Percentiles rank a stretch among this genome's conserved stretches.
Evolutionary conservation across 2,329 filamentous ascomycete species (phyloP).

Genomic region (Microcyclospora tardicrescens): DNA sequence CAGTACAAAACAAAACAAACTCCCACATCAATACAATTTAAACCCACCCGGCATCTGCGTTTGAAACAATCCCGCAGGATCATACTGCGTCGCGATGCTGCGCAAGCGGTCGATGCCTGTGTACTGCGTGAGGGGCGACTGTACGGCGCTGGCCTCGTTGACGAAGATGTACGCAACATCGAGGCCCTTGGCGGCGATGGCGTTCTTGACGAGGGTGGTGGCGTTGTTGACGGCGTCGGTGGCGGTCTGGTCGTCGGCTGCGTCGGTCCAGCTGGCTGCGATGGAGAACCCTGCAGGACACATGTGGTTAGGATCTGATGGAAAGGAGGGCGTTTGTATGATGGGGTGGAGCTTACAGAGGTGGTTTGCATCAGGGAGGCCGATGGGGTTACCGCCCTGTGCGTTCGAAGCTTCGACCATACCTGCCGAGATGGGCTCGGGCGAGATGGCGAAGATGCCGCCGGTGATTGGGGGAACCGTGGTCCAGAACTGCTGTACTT

Average conservation of each 20-base stretch:
- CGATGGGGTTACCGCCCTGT: neutral
- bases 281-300: neutral
- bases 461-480: neutral
- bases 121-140: constrained; percentile 25
- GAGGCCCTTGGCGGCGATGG: constrained; percentile 2
- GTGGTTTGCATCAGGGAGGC: neutral
- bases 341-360: neutral
- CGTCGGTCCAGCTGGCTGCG: neutral
- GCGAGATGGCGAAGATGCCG: neutral
- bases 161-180: constrained; percentile 4
- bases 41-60: constrained; percentile 24
- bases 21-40: constrained; percentile 13
- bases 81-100: constrained; percentile 25
- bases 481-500: neutral
- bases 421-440: neutral
- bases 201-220: neutral
- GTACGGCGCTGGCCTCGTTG: neutral
- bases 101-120: constrained; percentile 24
- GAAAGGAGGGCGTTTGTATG: too few relatives aligned
- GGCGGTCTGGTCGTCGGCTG: neutral
- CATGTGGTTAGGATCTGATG: too few relatives aligned
- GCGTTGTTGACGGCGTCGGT: constrained; percentile 4
- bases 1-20: neutral
- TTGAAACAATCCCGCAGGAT: constrained; percentile 25
- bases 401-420: neutral